phyloP scores from a whole-genome alignment of 148 eudicot species.

The Salicornia ramosissima region DNA sequence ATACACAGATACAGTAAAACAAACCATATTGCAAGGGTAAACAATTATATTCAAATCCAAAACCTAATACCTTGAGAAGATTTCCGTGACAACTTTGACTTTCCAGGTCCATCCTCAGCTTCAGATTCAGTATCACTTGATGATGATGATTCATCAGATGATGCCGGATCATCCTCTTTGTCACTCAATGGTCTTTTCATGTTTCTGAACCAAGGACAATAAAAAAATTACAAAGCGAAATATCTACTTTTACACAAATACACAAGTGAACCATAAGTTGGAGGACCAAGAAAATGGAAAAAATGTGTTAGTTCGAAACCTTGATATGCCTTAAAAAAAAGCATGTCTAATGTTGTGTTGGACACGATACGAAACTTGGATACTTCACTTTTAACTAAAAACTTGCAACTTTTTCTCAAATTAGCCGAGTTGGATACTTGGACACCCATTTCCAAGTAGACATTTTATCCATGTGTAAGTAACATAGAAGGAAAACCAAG shows the following conservation, averaged over 20 bases:
- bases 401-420: too few relatives aligned
- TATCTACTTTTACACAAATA: neutral
- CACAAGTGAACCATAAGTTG: neutral
- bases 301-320: too few relatives aligned
- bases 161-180: constrained; percentile 25
- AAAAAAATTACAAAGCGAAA: constrained; percentile 1
- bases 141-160: constrained; percentile 29
- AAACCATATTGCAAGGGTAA: neutral
- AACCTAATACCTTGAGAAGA: constrained; percentile 24
- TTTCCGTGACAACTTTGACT: constrained; percentile 22
- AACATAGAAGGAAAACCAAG: neutral
- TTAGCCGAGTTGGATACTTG: too few relatives aligned
- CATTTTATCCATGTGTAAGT: too few relatives aligned
- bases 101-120: constrained; percentile 27
- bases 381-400: too few relatives aligned
- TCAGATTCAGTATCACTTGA: constrained; percentile 30
- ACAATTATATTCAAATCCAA: neutral
- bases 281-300: neutral
- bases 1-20: neutral
- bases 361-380: too few relatives aligned
- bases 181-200: constrained; percentile 38
- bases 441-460: too few relatives aligned
- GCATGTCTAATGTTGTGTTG: too few relatives aligned
- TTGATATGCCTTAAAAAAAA: too few relatives aligned
- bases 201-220: constrained; percentile 1